A percentile compares a stretch with the other conserved stretches of the same genome.
phyloP scores from a whole-genome alignment of 75 land plant genomes.

The Selaginella moellendorffii region DNA sequence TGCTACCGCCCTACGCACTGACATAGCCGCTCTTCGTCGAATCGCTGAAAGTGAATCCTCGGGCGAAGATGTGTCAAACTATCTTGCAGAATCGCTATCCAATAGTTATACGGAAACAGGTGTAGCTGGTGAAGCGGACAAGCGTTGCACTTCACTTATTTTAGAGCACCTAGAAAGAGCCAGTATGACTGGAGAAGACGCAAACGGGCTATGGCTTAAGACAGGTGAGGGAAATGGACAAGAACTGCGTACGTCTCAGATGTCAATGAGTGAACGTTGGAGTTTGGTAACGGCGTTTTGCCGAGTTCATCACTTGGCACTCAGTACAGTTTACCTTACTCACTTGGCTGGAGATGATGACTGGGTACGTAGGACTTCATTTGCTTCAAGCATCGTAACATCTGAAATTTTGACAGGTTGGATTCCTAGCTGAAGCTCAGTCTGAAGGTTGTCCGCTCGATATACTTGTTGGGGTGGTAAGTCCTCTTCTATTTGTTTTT shows the following conservation, averaged over 20 bases:
- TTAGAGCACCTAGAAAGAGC: not conserved
- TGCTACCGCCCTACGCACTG: slow-evolving; percentile 55
- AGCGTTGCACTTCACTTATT: no score
- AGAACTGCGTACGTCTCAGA: slow-evolving; percentile 55
- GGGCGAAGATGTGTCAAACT: not conserved
- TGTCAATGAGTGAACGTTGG: slow-evolving; percentile 75
- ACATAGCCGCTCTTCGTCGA: slow-evolving; percentile 66
- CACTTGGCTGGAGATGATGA: slow-evolving; percentile 88
- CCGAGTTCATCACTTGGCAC: slow-evolving; percentile 69
- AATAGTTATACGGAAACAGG: not conserved
- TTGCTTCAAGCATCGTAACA: not conserved
- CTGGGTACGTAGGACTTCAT: slow-evolving; percentile 44
- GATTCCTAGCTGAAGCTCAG: slow-evolving; percentile 90
- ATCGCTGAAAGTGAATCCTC: slow-evolving; percentile 26
- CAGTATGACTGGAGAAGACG: not conserved
- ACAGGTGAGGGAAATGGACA: slow-evolving; percentile 76
- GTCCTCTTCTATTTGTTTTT: slow-evolving; percentile 9
- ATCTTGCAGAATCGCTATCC: not conserved
- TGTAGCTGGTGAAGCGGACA: not conserved
- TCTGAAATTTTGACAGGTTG: slow-evolving; percentile 41
- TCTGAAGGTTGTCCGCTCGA: slow-evolving; percentile 58
- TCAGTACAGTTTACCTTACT: slow-evolving; percentile 74
- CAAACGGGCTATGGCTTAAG: slow-evolving; percentile 58
- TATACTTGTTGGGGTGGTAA: slow-evolving; percentile 52
- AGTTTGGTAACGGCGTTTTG: slow-evolving; percentile 74